Conservation (phyloP, 306 rosid species). For the Morella rubra region DNA sequence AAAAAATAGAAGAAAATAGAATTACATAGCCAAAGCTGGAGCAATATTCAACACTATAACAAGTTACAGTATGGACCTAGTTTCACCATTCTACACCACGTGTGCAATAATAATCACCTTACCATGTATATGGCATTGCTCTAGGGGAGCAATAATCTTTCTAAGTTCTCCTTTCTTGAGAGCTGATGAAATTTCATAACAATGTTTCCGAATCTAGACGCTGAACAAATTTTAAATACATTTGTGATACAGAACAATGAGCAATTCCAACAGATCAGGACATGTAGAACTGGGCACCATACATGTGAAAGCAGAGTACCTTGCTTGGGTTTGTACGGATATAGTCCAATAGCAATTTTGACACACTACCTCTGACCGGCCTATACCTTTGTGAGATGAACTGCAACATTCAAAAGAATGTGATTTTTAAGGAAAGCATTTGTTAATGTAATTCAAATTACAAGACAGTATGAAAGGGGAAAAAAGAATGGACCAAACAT, state of each 20-base stretch:
- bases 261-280: not conserved
- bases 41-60: not conserved
- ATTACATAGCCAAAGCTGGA: not conserved
- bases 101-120: not conserved
- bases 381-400: conserved; percentile 86
- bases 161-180: not conserved
- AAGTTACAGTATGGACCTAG: not conserved
- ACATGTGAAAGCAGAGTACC: conserved; percentile 42
- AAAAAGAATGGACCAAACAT: not conserved
- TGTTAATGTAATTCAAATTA: conserved; percentile 10
- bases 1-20: not conserved
- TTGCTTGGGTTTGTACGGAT: conserved; percentile 68
- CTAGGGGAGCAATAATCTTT: not conserved
- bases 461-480: not conserved
- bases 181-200: not conserved
- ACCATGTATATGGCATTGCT: not conserved
- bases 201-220: too few relatives aligned
- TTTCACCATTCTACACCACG: not conserved
- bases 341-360: conserved; percentile 67
- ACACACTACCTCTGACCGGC: conserved; percentile 75
- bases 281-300: not conserved
- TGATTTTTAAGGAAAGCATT: conserved; percentile 14
- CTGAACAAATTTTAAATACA: not conserved
- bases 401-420: conserved; percentile 44
- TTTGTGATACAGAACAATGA: not conserved